Evolutionary conservation across 192 early-diverging fungal species (phyloP), one percentile per base, ranked within the genome.

Genomic region (Oehlia diaphana): DNA sequence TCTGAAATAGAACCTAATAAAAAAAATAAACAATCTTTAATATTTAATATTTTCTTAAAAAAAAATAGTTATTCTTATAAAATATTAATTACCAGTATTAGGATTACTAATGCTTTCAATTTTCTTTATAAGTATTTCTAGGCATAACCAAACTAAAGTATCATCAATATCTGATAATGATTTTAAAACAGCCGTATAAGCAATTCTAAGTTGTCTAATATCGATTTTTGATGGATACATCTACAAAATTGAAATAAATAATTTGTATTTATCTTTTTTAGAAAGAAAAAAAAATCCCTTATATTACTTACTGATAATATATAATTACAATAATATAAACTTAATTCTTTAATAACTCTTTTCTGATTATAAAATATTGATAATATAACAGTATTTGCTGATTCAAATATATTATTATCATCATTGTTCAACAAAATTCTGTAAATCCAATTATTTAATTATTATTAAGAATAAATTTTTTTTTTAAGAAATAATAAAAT

Each of bases 71-170:
- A 0, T 9, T 44, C 31, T 44, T 44, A 44, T 44, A 44, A 44
- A 44, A 44, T 9, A 44, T 44, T n/a, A 33, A 39, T 10, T 28
- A 53, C 61, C 31, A 13, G 21, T 28, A 37, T 13, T 14, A 21
- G 61, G 9, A 69, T 37, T 37, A 37, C 19, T 44, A 76, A 81
- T 80, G 8, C 65, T 53, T 35, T 86, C 79, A 26, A 88, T 85
- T 71, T 82, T 84, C 26, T 82, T 68, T 37, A 87, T 42, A 12
- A 89, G 62, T 33, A 78, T 83, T 62, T 85, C 80, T 10, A 90
- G 85, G 62, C 86, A 88, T 9, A 87, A 79, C 88, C 86, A 90
- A 5, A 84, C 86, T 10, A 89, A 62, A 3, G 86, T 85, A 71
- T 89, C 86, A 67, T 90, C 88, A 1, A 84, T 84, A 31, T 83